Conservation (phyloP, 441 rosid species). For the Gossypium gossypioides region DNA sequence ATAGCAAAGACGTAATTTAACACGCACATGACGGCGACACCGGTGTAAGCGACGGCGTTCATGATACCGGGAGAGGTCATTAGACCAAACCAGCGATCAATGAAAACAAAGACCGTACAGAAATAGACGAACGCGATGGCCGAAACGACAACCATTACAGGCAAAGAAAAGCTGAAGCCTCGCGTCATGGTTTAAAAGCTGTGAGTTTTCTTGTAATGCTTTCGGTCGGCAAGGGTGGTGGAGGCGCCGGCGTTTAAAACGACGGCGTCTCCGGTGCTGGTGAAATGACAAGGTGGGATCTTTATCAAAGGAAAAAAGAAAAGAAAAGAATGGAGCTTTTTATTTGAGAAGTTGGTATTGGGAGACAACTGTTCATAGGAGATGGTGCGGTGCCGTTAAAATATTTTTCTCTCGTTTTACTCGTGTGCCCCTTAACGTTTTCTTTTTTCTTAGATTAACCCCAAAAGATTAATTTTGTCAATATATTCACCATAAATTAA, state of each 20-base stretch:
- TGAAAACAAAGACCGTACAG: slow-evolving; percentile 62
- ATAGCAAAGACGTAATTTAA: slow-evolving; percentile 48
- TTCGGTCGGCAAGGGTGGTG: background rate
- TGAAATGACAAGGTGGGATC: background rate
- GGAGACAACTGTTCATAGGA: background rate
- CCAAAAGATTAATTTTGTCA: background rate
- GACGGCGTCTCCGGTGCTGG: slow-evolving; percentile 52
- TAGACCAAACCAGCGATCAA: slow-evolving; percentile 84
- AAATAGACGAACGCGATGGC: slow-evolving; percentile 56
- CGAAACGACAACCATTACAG: slow-evolving; percentile 45
- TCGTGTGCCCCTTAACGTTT: background rate
- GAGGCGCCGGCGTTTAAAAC: slow-evolving; percentile 56
- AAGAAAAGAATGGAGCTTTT: background rate
- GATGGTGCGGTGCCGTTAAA: background rate
- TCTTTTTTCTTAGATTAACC: background rate
- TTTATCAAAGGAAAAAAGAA: background rate
- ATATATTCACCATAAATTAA: background rate
- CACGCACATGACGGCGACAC: slow-evolving; percentile 45
- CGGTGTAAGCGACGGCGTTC: slow-evolving; percentile 60
- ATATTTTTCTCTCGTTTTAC: background rate
- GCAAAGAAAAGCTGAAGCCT: slow-evolving; percentile 35
- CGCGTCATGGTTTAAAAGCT: slow-evolving; percentile 36
- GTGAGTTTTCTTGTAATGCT: background rate
- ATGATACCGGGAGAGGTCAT: slow-evolving; percentile 66
- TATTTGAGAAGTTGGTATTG: background rate